Evolutionary conservation across 495 filamentous ascomycete species (phyloP).

Genomic region (Aspergillus ostianus): DNA sequence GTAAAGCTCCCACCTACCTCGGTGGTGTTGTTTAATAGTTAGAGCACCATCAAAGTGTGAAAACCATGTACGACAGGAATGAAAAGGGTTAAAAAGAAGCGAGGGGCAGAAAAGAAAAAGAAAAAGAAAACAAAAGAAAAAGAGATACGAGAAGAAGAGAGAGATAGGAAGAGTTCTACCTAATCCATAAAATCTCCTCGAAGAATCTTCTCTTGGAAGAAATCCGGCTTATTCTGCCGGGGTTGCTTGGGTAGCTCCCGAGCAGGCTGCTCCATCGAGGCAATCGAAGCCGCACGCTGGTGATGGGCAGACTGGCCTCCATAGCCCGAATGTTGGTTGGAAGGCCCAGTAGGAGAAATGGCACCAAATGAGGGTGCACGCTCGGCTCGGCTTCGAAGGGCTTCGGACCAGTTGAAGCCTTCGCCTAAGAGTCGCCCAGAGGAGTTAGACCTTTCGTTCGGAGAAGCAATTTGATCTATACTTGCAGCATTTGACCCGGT

Average conservation of each 20-base stretch:
- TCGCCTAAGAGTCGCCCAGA: conserved; percentile 67
- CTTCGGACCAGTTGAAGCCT: conserved; percentile 93
- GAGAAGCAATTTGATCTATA: conserved; percentile 35
- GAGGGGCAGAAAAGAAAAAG: not conserved
- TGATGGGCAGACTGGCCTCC: conserved; percentile 35
- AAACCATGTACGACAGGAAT: not conserved
- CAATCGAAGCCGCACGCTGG: conserved; percentile 61
- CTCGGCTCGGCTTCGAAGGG: conserved; percentile 84
- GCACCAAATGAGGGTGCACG: conserved; percentile 64
- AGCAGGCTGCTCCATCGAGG: conserved; percentile 63
- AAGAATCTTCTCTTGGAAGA: conserved; percentile 92
- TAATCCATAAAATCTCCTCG: conserved; percentile 99
- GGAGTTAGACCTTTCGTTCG: conserved; percentile 47
- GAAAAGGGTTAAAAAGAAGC: not conserved
- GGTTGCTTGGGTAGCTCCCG: conserved; percentile 68
- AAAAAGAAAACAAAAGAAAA: not conserved
- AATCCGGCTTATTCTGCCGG: conserved; percentile 73
- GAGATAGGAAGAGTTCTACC: not conserved
- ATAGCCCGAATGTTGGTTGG: conserved; percentile 22
- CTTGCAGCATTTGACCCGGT: conserved; percentile 39
- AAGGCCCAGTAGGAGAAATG: conserved; percentile 39
- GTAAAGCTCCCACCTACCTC: not conserved
- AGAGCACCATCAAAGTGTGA: no score
- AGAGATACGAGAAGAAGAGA: conserved; percentile 3
- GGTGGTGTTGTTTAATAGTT: not conserved